Percentiles rank a stretch among this genome's conserved stretches.
Evolutionary conservation across 495 filamentous ascomycete genomes (phyloP).

Genomic region (Podospora anserina): DNA sequence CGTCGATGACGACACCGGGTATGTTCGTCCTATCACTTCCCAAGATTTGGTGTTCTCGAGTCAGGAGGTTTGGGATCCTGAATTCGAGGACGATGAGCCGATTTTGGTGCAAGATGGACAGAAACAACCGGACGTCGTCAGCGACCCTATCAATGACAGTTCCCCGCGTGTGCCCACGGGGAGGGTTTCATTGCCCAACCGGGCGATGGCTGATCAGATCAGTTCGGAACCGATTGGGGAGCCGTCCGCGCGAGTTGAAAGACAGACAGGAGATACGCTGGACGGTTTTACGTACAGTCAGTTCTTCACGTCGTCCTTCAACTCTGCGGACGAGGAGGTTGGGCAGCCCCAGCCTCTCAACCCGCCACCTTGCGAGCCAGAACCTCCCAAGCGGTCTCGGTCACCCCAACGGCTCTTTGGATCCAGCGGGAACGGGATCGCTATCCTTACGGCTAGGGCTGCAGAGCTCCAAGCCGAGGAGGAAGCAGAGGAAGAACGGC

Average conservation of each 20-base stretch:
- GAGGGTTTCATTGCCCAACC: no score
- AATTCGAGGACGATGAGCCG: background rate
- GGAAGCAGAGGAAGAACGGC: background rate
- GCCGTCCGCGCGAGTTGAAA: background rate
- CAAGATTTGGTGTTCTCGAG: background rate
- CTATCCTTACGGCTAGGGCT: conserved; percentile 6
- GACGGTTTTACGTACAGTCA: background rate
- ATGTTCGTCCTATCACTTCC: background rate
- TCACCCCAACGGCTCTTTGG: conserved; percentile 16
- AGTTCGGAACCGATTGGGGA: background rate
- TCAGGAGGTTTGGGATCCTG: background rate
- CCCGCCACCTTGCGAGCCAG: background rate
- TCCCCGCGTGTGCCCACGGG: background rate
- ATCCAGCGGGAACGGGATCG: conserved; percentile 14
- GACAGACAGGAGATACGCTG: background rate
- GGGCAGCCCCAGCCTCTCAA: background rate
- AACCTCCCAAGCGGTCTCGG: background rate
- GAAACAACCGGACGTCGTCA: background rate
- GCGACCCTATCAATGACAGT: background rate
- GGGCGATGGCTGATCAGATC: background rate
- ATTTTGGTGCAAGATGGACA: background rate
- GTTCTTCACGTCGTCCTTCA: background rate
- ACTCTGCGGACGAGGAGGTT: background rate
- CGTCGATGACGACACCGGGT: background rate
- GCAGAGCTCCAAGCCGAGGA: background rate